Evolutionary conservation across 2,329 filamentous ascomycete genomes (phyloP), one percentile per base, ranked within the genome.

Genomic region (Microcyclosporella mali): DNA sequence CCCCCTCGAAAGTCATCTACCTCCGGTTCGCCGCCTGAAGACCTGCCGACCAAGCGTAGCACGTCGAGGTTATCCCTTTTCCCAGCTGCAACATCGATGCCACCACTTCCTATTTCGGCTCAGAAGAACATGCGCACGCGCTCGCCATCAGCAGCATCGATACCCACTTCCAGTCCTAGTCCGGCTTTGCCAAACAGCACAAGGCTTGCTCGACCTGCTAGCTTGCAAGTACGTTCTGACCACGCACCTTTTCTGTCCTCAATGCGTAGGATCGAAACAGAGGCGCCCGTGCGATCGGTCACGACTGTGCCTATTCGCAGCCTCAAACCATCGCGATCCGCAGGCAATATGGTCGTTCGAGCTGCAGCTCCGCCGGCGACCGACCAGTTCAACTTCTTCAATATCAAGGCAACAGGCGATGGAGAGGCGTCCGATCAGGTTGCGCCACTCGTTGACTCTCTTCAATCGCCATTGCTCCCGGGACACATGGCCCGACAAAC

Each of bases 171-270:
- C 15, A 18, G 40, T 11, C 40, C 45, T 17, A 25, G 27, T 12
- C 34, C 37, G 14, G 10, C 28, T 33, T n/a, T 31, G 12, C 28
- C 34, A 14, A 49, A 41, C n/a, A 28, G 36, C 14, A 37, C 37
- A 15, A 40, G 49, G 15, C 58, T 70, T 14, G 62, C 64, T 33
- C 65, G 69, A 14, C 69, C 69, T 10, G 60, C 60, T 12, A 71
- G 67, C 21, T 62, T 73, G 27, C 69, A 71, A 47, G 63, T 71
- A 33, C 63, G 66, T 19, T 59, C 68, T 8, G 59, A 66, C 33
- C 63, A 57, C 12, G 67, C 68, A 2, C 68, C 69, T 2, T 71
- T 71, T 50, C 59, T 71, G 6, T 63, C 65, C 25, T 40, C 41
- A 3, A 25, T 48, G 42, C 37, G 53, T 43, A 55, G 61, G 28